phyloP scores from a whole-genome alignment of 257 asterid species.

The Pogostemon cablin region DNA sequence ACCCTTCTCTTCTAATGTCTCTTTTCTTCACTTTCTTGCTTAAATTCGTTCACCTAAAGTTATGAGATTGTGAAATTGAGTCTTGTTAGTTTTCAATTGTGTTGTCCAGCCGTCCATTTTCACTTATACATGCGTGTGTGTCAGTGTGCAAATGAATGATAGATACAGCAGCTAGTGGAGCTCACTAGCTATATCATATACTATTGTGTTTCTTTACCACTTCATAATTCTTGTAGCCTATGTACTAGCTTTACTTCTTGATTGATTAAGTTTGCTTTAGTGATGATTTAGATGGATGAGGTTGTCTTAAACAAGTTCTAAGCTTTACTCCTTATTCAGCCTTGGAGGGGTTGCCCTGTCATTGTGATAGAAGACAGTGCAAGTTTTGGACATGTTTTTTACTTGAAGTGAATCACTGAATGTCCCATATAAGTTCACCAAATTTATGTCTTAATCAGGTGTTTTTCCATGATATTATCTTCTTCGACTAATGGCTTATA shows the following conservation, averaged over 20 bases:
- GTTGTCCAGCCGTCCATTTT: background rate
- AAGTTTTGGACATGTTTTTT: background rate
- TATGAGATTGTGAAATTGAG: slow-evolving; percentile 6
- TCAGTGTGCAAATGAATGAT: background rate
- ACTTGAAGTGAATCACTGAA: background rate
- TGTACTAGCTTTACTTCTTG: background rate
- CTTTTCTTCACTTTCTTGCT: background rate
- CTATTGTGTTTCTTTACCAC: background rate
- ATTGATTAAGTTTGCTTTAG: background rate
- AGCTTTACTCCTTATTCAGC: background rate
- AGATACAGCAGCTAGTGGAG: background rate
- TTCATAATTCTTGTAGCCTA: background rate
- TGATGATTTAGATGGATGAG: slow-evolving; percentile 1
- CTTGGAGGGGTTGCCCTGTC: background rate
- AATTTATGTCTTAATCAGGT: background rate
- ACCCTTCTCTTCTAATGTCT: slow-evolving; percentile 73
- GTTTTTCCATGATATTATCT: background rate
- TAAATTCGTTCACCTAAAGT: background rate
- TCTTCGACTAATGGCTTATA: background rate
- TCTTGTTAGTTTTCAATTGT: slow-evolving; percentile 6
- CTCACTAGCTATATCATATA: background rate
- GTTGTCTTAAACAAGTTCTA: background rate
- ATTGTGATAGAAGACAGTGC: background rate
- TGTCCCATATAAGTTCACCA: background rate
- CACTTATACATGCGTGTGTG: background rate